Evolutionary conservation across 148 eudicot genomes (phyloP), one percentile per base, ranked within the genome.

Genomic region (Vaccinium corymbosum): DNA sequence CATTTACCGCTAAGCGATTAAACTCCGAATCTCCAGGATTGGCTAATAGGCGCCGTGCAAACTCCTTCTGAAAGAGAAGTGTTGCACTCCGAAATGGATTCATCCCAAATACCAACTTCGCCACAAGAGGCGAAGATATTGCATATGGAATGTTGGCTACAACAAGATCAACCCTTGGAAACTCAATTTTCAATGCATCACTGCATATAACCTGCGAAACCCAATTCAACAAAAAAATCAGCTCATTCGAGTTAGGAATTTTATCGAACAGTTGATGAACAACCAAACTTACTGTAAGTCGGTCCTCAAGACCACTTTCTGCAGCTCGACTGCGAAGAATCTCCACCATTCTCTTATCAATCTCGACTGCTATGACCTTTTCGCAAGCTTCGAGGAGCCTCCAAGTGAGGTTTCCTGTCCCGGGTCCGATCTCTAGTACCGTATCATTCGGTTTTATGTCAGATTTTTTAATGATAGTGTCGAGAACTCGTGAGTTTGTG

Each of bases 121-220:
- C 97, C 83, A 97, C 87, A 59, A 97, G 90, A 68, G 97, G 99
- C 25, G 99, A 97, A 6, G 99, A 97, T 52, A 97, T 94, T 12
- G 89, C 89, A 48, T 94, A 97, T 2, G 99, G 99, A 83, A 97
- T 97, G 84, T 97, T 97, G 3, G 99, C 99, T 82, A 97, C 99
- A 48, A 97, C 95, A 78, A 94, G 95, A 94, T 97, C 94, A 79
- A 92, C 93, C 32, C 80, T 83, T 1, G 98, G 97, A 76, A 93
- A 94, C 85, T 92, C 94, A 15, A 88, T 85, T 92, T 93, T 97
- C 87, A 97, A 82, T 25, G 97, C 99, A 89, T 97, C 99, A 32
- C 88, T 51, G 59, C 86, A 85, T 81, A 97, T 87, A 80, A 97
- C 88, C 98, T 94, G 95, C 88, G 85, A 89, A 25, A 72, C 10